phyloP scores from a whole-genome alignment of 179 eudicot genomes.

The Beta macrorhiza region DNA sequence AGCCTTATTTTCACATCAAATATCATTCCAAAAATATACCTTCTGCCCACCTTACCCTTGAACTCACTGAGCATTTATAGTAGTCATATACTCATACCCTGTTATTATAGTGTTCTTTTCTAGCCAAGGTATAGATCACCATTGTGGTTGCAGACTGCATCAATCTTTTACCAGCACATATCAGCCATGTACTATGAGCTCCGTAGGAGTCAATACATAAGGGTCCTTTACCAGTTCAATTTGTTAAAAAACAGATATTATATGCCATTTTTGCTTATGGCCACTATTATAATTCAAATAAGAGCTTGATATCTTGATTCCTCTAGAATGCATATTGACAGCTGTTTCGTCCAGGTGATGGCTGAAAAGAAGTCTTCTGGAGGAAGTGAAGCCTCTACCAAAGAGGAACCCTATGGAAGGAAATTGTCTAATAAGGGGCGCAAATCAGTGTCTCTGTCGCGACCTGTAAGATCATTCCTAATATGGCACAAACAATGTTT shows the following conservation, averaged over 20 bases:
- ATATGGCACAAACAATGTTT: slow-evolving; percentile 15
- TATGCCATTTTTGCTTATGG: background rate
- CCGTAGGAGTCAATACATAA: background rate
- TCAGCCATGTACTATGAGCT: background rate
- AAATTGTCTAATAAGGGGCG: slow-evolving; percentile 55
- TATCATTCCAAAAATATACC: background rate
- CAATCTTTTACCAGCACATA: background rate
- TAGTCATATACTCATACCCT: background rate
- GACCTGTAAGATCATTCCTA: slow-evolving; percentile 68
- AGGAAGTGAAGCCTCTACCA: slow-evolving; percentile 51
- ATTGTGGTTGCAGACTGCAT: background rate
- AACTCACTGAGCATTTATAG: background rate
- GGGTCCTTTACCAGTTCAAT: background rate
- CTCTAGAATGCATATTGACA: slow-evolving; percentile 8
- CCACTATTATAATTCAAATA: background rate
- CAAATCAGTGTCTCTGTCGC: slow-evolving; percentile 57
- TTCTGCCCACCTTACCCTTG: background rate
- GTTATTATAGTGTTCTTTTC: background rate
- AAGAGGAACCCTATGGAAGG: slow-evolving; percentile 47
- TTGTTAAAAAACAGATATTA: background rate
- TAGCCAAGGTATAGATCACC: background rate
- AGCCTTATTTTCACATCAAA: background rate
- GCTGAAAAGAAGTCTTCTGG: slow-evolving; percentile 28
- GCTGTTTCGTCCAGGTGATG: slow-evolving; percentile 24
- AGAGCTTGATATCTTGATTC: background rate